Percentiles rank a stretch among this genome's conserved stretches.
Evolutionary conservation across 2,329 filamentous ascomycete species (phyloP).

Genomic region (Diaporthe humulicola): DNA sequence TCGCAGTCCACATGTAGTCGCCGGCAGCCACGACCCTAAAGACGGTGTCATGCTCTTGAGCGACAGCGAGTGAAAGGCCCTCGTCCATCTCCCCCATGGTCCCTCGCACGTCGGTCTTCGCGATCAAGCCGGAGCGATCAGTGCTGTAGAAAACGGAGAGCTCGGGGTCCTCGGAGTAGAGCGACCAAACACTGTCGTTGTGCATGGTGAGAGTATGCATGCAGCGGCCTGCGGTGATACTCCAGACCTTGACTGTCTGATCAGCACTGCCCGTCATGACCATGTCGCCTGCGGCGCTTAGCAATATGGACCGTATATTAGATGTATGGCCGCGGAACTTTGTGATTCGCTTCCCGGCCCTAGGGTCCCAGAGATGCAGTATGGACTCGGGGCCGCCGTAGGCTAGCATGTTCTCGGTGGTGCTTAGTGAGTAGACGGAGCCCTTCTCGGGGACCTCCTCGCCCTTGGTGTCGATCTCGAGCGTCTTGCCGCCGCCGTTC

Average conservation of each 20-base stretch:
- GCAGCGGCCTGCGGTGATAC: conserved; percentile 92
- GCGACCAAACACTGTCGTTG: conserved; percentile 96
- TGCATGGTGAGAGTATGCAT: conserved; percentile 99
- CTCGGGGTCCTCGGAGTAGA: conserved; percentile 89
- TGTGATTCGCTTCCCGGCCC: conserved; percentile 89
- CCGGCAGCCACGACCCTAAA: conserved; percentile 76
- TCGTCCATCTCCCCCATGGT: conserved; percentile 84
- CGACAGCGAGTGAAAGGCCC: conserved; percentile 89
- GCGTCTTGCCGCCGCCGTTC: conserved; percentile 84
- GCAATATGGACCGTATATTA: conserved; percentile 90
- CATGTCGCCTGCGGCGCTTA: conserved; percentile 89
- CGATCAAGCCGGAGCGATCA: conserved; percentile 92
- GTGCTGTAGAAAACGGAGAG: conserved; percentile 94
- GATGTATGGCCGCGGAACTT: conserved; percentile 98
- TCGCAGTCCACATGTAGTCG: conserved; percentile 90
- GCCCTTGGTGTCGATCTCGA: conserved; percentile 87
- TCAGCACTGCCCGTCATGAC: conserved; percentile 96
- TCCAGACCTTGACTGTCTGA: conserved; percentile 98
- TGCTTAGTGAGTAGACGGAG: conserved; percentile 91
- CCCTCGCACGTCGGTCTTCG: conserved; percentile 90
- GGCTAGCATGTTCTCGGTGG: conserved; percentile 84
- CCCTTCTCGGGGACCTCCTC: conserved; percentile 91
- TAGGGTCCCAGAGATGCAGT: conserved; percentile 91
- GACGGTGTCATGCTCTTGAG: conserved; percentile 90
- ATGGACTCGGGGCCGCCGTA: conserved; percentile 95